Evolutionary conservation across 2,329 filamentous ascomycete genomes (phyloP).

Genomic region (Dothideomycetes sp.): DNA sequence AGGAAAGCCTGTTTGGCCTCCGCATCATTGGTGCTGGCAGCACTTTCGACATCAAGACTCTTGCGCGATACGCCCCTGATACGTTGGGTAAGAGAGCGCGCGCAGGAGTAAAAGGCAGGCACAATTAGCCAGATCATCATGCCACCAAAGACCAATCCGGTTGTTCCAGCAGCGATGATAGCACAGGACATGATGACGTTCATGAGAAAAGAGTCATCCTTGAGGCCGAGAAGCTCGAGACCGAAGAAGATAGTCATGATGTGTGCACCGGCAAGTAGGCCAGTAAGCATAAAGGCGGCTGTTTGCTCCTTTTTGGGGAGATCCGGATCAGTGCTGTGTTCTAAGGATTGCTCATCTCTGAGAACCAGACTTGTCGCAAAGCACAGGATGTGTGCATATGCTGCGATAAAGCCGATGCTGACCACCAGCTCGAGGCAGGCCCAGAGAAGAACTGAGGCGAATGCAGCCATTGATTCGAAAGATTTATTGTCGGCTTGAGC

Average conservation of each 20-base stretch:
- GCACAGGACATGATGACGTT: constrained; percentile 5
- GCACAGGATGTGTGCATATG: constrained; percentile 6
- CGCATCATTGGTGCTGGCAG: too few relatives aligned
- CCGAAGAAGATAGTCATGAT: constrained; percentile 7
- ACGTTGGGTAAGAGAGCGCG: not conserved
- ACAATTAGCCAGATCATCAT: constrained; percentile 4
- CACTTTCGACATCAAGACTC: too few relatives aligned
- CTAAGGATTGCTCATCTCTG: not conserved
- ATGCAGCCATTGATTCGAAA: not conserved
- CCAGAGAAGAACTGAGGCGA: constrained; percentile 4
- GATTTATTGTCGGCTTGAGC: not conserved
- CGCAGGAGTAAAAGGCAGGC: not conserved
- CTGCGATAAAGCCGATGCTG: constrained; percentile 5
- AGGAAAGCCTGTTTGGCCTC: too few relatives aligned
- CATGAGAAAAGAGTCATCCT: constrained; percentile 5
- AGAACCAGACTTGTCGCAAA: constrained; percentile 3
- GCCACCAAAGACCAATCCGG: constrained; percentile 2
- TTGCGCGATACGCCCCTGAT: too few relatives aligned
- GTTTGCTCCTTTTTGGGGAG: constrained; percentile 5
- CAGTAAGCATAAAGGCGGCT: constrained; percentile 4
- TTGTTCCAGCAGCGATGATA: constrained; percentile 5
- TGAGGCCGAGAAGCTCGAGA: constrained; percentile 3
- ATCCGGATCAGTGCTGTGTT: constrained; percentile 1
- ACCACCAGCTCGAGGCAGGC: constrained; percentile 5
- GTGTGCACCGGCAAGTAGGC: constrained; percentile 6